Conservation (phyloP, 495 filamentous ascomycete genomes). For the Xylaria flabelliformis region DNA sequence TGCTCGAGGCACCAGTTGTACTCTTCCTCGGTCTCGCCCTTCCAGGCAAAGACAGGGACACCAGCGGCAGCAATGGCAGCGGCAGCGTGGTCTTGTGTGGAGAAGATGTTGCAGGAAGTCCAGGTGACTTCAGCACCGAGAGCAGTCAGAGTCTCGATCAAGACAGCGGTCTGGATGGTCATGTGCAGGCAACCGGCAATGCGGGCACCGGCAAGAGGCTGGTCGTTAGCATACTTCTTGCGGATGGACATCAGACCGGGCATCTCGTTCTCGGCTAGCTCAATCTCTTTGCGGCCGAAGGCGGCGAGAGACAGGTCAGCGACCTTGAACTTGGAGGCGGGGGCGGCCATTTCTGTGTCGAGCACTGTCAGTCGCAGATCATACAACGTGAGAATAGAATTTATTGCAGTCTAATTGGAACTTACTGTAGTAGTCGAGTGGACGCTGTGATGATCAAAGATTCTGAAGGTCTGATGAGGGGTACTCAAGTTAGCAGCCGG, state of each 20-base stretch:
- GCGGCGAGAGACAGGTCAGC: conserved; percentile 96
- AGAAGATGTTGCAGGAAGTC: conserved; percentile 99
- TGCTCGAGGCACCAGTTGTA: conserved; percentile 99
- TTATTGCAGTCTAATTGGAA: neutral
- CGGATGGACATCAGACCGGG: conserved; percentile 96
- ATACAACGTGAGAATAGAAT: neutral
- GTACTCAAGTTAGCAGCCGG: conserved; percentile 8
- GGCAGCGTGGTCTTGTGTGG: conserved; percentile 97
- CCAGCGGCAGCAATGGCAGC: conserved; percentile 94
- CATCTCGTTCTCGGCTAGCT: conserved; percentile 98
- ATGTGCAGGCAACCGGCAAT: conserved; percentile 99
- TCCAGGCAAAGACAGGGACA: conserved; percentile 98
- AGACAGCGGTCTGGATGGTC: conserved; percentile 99
- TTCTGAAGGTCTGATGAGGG: conserved; percentile 12
- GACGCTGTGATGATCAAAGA: neutral
- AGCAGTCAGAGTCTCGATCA: conserved; percentile 93
- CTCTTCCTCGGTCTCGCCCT: conserved; percentile 99
- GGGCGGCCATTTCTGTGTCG: conserved; percentile 65
- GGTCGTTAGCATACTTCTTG: conserved; percentile 85
- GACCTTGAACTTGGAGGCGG: conserved; percentile 95
- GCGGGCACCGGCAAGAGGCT: conserved; percentile 85
- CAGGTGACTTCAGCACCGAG: conserved; percentile 98
- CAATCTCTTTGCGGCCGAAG: conserved; percentile 98
- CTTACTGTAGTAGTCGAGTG: conserved; percentile 4
- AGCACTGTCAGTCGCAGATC: conserved; percentile 21